Conservation (phyloP, 2,329 filamentous ascomycete genomes). For the Dactylellina haptotyla region DNA sequence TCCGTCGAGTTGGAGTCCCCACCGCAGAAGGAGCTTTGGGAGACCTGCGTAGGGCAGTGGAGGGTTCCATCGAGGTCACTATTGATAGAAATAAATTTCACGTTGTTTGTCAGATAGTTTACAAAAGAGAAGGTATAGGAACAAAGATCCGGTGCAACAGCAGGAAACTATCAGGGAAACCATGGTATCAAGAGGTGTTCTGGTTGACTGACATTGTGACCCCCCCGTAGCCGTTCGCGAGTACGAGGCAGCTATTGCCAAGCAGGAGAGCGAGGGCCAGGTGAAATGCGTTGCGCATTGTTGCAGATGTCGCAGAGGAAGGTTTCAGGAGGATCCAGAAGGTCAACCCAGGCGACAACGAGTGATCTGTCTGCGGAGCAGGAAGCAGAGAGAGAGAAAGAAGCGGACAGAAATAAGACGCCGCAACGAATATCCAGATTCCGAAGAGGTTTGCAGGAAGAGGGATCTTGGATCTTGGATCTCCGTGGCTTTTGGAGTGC, state of each 20-base stretch:
- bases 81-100: not conserved
- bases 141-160: not conserved
- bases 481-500: too few relatives aligned
- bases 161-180: not conserved
- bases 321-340: conserved; percentile 18
- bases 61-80: conserved; percentile 45
- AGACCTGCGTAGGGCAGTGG: conserved; percentile 24
- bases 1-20: conserved; percentile 48
- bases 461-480: too few relatives aligned
- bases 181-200: not conserved
- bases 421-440: conserved; percentile 9
- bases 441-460: too few relatives aligned
- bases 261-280: conserved; percentile 27
- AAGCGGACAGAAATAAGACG: too few relatives aligned
- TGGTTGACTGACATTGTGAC: conserved; percentile 42
- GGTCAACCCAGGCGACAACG: too few relatives aligned
- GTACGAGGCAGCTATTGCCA: conserved; percentile 22
- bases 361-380: too few relatives aligned
- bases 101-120: not conserved
- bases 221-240: conserved; percentile 19
- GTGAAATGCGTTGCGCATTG: conserved; percentile 53
- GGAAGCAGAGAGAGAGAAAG: too few relatives aligned
- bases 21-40: conserved; percentile 27
- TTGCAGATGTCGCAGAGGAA: conserved; percentile 28
- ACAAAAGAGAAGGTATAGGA: not conserved